Base-by-base conservation (phyloP, 1,139 yeast species). In the Hansenula lynferdii region DNA sequence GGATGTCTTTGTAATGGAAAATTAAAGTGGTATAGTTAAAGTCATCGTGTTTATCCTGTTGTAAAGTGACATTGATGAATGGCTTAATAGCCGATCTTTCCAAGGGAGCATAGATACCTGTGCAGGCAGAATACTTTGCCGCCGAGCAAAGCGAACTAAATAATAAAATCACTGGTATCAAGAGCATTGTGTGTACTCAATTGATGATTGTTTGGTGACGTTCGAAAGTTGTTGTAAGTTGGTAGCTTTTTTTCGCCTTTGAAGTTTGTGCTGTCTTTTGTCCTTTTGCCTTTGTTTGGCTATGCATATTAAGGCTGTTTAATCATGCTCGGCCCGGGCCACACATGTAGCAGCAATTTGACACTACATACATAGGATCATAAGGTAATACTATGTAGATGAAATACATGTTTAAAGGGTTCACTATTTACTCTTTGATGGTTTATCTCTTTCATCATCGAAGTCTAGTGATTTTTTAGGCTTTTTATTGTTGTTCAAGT, bases 1-100 rank as follows among this genome's bases (percentile, higher is more conserved):
- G 9, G 4, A 28, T 28, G 19, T 35, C 37, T 3, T 11, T 16
- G 15, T 35, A 28, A 16, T 28, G 31, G 24, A 35, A 35, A 3
- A 35, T 35, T 6, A 35, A 23, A 3, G 31, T 35, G 10, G 37
- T 28, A 24, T 28, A 28, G 16, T 22, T 28, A 9, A 17, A n/a
- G 14, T 28, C n/a, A 8, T 25, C 11, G 11, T 20, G 5, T 12
- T 14, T 11, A 22, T 12, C 11, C 2, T 8, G n/a, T 11, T 23
- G 9, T 12, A 31, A 22, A 5, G 33, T 35, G 8, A 35, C 33
- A 27, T 29, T 22, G 6, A 35, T 35, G 7, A 15, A 35, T n/a
- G 37, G 37, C 11, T 28, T 19, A 6, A 28, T 6, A n/a, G 12
- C 7, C 9, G 14, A n/a, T n/a, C 20, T 28, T 11, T 18, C 18